Evolutionary conservation across 2,329 filamentous ascomycete species (phyloP).

Genomic region (Sclerotinia nivalis): DNA sequence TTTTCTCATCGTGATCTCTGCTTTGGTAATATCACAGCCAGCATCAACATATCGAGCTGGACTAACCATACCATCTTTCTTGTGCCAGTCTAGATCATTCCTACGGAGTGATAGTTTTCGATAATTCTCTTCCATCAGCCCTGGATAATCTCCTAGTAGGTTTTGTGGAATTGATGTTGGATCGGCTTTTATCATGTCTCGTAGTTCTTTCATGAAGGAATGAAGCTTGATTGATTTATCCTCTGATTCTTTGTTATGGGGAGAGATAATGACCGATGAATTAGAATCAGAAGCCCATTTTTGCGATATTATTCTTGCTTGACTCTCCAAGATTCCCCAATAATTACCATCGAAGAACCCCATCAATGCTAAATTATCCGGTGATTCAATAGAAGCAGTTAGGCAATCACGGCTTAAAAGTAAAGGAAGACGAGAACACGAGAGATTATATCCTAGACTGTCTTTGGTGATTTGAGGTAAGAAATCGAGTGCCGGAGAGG

Average conservation of each 20-base stretch:
- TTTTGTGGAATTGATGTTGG: constrained; percentile 12
- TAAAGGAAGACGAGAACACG: neutral
- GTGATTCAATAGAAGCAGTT: neutral
- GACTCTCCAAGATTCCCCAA: constrained; percentile 20
- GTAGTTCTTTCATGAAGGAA: neutral
- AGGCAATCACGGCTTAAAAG: constrained; percentile 4
- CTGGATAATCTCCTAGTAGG: constrained; percentile 14
- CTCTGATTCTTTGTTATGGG: no score
- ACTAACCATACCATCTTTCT: constrained; percentile 5
- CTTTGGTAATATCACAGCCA: neutral
- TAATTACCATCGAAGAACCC: constrained; percentile 17
- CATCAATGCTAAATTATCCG: constrained; percentile 16
- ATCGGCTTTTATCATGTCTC: neutral
- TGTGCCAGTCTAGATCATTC: neutral
- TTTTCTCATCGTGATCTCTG: constrained; percentile 10
- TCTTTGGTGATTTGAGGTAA: neutral
- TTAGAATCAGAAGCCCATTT: neutral
- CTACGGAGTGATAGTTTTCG: constrained; percentile 6
- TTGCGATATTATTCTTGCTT: constrained; percentile 10
- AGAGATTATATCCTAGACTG: neutral
- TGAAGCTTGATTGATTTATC: neutral
- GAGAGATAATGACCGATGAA: no score
- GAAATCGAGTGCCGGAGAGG: constrained; percentile 10
- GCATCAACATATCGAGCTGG: constrained; percentile 4
- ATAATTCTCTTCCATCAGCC: neutral